Evolutionary conservation across 345 rosid species (phyloP).

Genomic region (Psidium friedrichsthalianum): DNA sequence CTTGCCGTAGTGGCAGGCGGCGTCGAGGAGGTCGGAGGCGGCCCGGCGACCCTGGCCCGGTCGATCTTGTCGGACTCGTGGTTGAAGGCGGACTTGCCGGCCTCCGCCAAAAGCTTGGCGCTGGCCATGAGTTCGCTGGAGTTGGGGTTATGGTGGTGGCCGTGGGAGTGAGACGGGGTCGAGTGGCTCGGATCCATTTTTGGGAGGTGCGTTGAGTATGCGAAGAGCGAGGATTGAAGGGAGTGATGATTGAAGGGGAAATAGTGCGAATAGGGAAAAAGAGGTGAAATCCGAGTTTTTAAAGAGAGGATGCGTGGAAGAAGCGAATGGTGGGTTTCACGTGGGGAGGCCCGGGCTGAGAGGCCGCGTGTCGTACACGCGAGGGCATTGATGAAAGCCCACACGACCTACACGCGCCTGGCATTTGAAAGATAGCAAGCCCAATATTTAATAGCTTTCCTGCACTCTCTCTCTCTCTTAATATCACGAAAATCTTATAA

Average conservation of each 20-base stretch:
- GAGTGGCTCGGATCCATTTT: not conserved
- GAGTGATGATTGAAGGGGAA: not conserved
- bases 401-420: not conserved
- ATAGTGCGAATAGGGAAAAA: not conserved
- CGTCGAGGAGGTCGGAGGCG: slow-evolving; percentile 43
- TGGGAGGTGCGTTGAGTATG: not conserved
- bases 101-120: slow-evolving; percentile 56
- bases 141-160: not conserved
- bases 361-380: not conserved
- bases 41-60: slow-evolving; percentile 52
- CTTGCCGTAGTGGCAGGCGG: slow-evolving; percentile 58
- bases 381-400: not conserved
- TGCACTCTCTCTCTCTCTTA: too few relatives aligned
- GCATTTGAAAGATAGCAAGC: not conserved
- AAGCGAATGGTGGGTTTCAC: not conserved
- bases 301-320: not conserved
- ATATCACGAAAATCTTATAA: too few relatives aligned
- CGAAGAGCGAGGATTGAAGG: not conserved
- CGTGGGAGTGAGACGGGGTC: not conserved
- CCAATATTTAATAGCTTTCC: not conserved
- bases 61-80: slow-evolving; percentile 35
- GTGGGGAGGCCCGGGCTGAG: not conserved
- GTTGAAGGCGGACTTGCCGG: slow-evolving; percentile 34
- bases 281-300: not conserved
- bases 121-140: slow-evolving; percentile 49